Evolutionary conservation across 116 monocot genomes (phyloP), one percentile per base, ranked within the genome.

Genomic region (Zostera marina): DNA sequence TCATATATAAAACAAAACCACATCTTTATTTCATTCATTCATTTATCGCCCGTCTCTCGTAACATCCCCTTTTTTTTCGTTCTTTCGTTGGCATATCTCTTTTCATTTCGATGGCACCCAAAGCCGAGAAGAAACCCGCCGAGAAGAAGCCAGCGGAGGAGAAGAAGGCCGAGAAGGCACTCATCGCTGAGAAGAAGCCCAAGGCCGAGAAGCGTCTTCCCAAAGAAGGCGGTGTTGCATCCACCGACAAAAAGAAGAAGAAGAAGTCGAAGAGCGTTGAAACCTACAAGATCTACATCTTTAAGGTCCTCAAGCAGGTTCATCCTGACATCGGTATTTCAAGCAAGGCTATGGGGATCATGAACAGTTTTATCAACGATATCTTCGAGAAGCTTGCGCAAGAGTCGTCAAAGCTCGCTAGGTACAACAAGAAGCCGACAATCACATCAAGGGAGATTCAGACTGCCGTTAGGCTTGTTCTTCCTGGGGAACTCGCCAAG

Each of bases 351-450:
- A 87, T 87, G 86, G 68, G 71, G 14, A 87, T 87, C 73, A 87
- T 87, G 86, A 87, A 87, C 81, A 70, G 70, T 70, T 87, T 87
- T 73, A 87, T 87, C 63, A 87, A 87, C 65, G 86, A 87, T 62
- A 81, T 81, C 67, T 87, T 87, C 58, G 86, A 87, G 81, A 81
- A 87, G 73, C 81, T 87, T 42, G 86, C 86, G 3, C 59, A 71
- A 44, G 81, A 87, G 56, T 66, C 81, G 0, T 68, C 81, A 5
- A 69, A 63, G 0, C 73, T 78, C 38, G 78, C 88, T 9, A 66
- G 85, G 1, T 86, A 86, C 77, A 87, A 81, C 81, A 86, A 86
- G 75, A 81, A 78, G 81, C 86, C 81, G 1, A 85, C 85, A 21
- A 66, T 85, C 75, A 85, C 86, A 26, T 86, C 86, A 46, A 68